Percentiles rank a stretch among this genome's conserved stretches.
These are phyloP conservation scores for Ambrosiella xylebori DNA, from an alignment of 2,329 filamentous ascomycete genomes.

Conservation along the genomic window DNA sequence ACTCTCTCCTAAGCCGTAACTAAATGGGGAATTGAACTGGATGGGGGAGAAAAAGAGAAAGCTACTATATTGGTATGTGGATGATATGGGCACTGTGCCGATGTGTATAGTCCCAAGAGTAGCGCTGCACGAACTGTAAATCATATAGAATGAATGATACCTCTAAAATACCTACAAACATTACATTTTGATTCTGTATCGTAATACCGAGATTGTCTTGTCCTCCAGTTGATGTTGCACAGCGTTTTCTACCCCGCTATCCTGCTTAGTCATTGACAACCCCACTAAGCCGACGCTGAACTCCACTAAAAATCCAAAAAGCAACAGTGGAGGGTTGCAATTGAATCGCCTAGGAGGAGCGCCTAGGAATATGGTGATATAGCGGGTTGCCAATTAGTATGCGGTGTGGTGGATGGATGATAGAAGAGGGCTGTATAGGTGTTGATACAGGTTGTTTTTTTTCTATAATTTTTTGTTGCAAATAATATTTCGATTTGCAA, in stretches of 20 bases:
- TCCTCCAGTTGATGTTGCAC: neutral
- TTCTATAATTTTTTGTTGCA: neutral
- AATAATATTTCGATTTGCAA: neutral
- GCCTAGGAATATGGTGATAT: too few relatives aligned
- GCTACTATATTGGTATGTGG: neutral
- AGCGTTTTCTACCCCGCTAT: neutral
- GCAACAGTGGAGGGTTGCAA: too few relatives aligned
- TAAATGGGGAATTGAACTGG: conserved; percentile 3
- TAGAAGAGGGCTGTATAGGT: too few relatives aligned
- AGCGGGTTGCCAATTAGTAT: too few relatives aligned
- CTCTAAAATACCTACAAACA: neutral
- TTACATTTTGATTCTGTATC: neutral
- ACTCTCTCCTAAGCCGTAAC: conserved; percentile 50
- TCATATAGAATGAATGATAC: conserved; percentile 12
- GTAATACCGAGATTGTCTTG: neutral
- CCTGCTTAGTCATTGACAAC: neutral
- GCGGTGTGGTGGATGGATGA: too few relatives aligned
- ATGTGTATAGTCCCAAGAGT: neutral
- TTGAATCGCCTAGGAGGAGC: too few relatives aligned
- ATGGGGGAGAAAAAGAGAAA: neutral
- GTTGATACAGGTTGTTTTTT: too few relatives aligned
- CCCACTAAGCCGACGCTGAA: neutral
- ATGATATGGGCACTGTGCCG: neutral
- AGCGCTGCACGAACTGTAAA: neutral
- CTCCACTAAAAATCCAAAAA: too few relatives aligned